Evolutionary conservation across 345 rosid genomes (phyloP).

Genomic region (Linum lewisii): DNA sequence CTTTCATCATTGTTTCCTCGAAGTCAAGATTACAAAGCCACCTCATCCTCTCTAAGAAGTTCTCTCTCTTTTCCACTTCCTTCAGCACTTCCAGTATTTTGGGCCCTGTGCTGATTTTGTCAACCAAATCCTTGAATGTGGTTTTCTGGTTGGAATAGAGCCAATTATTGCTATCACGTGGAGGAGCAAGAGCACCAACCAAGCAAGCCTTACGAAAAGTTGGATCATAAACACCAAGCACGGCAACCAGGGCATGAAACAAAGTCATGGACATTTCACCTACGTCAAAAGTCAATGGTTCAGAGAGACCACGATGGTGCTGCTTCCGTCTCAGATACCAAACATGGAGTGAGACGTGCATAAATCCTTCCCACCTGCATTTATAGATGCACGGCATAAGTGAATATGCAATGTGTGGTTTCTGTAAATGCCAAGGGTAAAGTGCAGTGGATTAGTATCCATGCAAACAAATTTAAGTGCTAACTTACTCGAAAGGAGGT

Average conservation of each 20-base stretch:
- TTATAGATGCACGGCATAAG: neutral
- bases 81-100: slow-evolving; percentile 24
- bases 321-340: slow-evolving; percentile 27
- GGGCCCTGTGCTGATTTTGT: slow-evolving; percentile 21
- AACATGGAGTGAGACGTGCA: slow-evolving; percentile 30
- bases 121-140: slow-evolving; percentile 24
- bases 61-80: slow-evolving; percentile 23
- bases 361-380: slow-evolving; percentile 60
- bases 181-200: slow-evolving; percentile 26
- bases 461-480: neutral
- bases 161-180: slow-evolving; percentile 17
- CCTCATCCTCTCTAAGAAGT: slow-evolving; percentile 28
- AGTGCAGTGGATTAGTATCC: neutral
- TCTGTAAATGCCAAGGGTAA: neutral
- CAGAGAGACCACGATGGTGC: neutral
- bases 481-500: slow-evolving; percentile 57
- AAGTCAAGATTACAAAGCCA: slow-evolving; percentile 35
- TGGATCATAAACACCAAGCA: slow-evolving; percentile 32
- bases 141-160: slow-evolving; percentile 32
- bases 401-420: neutral
- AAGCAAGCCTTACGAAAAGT: slow-evolving; percentile 44
- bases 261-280: slow-evolving; percentile 21
- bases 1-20: slow-evolving; percentile 15
- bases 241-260: slow-evolving; percentile 33
- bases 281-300: slow-evolving; percentile 20